These are phyloP conservation scores for Aspergillus taichungensis DNA, from an alignment of 495 filamentous ascomycete genomes.

Conservation along the genomic window DNA sequence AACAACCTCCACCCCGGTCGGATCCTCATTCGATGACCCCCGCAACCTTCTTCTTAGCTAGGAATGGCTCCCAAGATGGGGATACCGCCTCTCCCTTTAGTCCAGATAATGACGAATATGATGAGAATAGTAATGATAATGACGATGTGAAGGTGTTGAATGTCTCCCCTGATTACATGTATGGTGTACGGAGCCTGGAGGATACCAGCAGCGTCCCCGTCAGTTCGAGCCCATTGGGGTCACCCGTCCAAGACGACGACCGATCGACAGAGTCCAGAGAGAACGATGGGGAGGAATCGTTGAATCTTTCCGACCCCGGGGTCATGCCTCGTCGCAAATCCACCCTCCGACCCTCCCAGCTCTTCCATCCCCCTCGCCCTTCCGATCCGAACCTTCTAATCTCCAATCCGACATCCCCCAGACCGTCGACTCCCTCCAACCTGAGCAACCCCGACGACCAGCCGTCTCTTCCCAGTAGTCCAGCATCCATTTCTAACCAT, in stretches of 20 bases:
- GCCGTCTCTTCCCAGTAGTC: slow-evolving; percentile 44
- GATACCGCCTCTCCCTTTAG: slow-evolving; percentile 14
- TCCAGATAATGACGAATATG: too few relatives aligned
- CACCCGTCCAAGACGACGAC: background rate
- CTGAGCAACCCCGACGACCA: slow-evolving; percentile 31
- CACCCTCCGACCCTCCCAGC: slow-evolving; percentile 25
- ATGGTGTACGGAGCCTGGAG: slow-evolving; percentile 56
- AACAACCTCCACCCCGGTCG: slow-evolving; percentile 22
- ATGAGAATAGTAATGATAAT: too few relatives aligned
- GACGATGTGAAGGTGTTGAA: slow-evolving; percentile 8
- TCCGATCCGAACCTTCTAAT: slow-evolving; percentile 17
- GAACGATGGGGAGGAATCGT: slow-evolving; percentile 23
- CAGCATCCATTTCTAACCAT: slow-evolving; percentile 41
- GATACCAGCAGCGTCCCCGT: slow-evolving; percentile 40
- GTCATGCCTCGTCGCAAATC: slow-evolving; percentile 20
- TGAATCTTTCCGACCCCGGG: slow-evolving; percentile 19
- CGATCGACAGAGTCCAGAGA: slow-evolving; percentile 6
- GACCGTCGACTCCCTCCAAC: slow-evolving; percentile 39
- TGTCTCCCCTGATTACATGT: slow-evolving; percentile 36
- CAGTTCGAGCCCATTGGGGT: slow-evolving; percentile 6
- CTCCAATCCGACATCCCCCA: slow-evolving; percentile 23
- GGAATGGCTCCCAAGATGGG: slow-evolving; percentile 19
- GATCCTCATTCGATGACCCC: slow-evolving; percentile 34
- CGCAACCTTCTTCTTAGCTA: slow-evolving; percentile 41
- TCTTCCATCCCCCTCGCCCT: slow-evolving; percentile 6